Base-by-base conservation (phyloP, 371 early-diverging fungal genomes). In the Rhizomucor miehei region DNA sequence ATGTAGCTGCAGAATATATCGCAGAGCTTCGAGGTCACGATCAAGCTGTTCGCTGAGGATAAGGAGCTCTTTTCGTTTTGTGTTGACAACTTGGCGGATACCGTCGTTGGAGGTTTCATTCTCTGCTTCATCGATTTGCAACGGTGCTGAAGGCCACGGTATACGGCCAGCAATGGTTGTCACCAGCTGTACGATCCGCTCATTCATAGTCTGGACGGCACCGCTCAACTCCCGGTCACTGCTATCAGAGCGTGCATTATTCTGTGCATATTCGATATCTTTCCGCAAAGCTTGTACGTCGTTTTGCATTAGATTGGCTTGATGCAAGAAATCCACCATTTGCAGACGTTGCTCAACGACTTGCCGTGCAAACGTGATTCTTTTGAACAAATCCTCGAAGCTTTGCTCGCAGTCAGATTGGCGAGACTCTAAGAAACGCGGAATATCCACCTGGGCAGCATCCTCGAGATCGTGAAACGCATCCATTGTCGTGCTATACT, bases 391-490 rank as follows among this genome's bases (percentile, higher is more conserved):
- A 8, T 60, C 55, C 37, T 71, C 71, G 53, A 73, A 69, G 0
- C 47, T 44, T 13, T 69, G 63, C 25, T 79, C 79, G 37, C 73
- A 66, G 0, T 21, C 63, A 1, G 57, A 48, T 52, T 81, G 81
- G 25, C 69, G 53, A 6, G 53, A 52, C 16, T 77, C 67, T 25
- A 81, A 48, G 48, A 71, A 71, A 29, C 49, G 51, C 0, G 81
- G 81, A 4, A 78, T 19, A 13, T 72, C 66, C 0, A 65, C 54
- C 11, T 51, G 54, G 6, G 60, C 49, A 0, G 63, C 52, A n/a
- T 71, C 73, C 6, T 75, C 74, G 24, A 81, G 29, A 17, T 81
- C 81, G 43, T 75, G 69, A 52, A 71, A 79, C 0, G 56, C 57
- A 14, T 77, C 64, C 2, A 68, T 59, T 0, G 79, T 70, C 2